Conservation (phyloP, 78 protist genomes). For the Salpingoeca rosetta region DNA sequence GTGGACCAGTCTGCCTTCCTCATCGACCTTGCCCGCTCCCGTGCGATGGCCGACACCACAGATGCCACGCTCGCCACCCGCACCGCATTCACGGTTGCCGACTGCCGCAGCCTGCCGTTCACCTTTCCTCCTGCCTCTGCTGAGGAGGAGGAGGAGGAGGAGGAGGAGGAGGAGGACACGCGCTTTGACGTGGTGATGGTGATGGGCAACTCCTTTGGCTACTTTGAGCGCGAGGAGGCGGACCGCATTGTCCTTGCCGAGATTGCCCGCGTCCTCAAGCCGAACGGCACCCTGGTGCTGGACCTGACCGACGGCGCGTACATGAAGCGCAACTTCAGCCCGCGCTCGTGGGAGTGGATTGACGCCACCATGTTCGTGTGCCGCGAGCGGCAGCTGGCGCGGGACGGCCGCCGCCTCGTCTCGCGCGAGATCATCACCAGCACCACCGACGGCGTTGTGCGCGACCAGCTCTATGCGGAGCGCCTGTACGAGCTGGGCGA, state of each 20-base stretch:
- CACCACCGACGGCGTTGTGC: neutral
- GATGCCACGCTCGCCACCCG: no score
- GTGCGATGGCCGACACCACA: neutral
- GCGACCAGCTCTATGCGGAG: neutral
- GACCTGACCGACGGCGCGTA: neutral
- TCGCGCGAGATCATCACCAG: neutral
- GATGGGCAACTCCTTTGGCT: neutral
- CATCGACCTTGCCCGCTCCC: neutral
- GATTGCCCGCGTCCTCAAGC: neutral
- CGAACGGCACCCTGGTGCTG: neutral
- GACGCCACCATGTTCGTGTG: neutral
- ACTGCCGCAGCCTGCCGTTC: neutral
- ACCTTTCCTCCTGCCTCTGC: no score
- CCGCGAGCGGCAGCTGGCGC: neutral
- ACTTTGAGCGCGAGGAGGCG: neutral
- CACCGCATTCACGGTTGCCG: neutral
- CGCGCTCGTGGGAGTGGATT: neutral
- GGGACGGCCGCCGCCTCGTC: neutral
- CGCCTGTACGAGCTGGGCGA: neutral
- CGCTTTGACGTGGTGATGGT: neutral
- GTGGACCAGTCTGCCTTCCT: neutral
- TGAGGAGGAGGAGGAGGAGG: no score
- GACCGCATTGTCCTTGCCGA: neutral
- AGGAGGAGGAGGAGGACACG: neutral
- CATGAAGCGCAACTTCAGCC: neutral